Evolutionary conservation across 768 basidiomycete species (phyloP), one percentile per base, ranked within the genome.

Genomic region (Panaeolus papilionaceus): DNA sequence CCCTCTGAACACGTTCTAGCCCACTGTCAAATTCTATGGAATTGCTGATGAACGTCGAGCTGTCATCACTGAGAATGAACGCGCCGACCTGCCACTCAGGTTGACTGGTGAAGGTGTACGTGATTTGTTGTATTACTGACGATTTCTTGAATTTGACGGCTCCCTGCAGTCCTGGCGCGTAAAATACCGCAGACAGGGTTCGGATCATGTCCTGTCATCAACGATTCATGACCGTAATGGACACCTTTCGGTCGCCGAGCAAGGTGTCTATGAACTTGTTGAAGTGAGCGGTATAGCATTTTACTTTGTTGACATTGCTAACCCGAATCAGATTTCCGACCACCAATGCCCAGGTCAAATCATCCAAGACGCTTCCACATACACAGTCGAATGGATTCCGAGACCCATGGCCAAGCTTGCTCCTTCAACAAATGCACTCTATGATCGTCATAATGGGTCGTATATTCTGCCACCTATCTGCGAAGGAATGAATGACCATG

Each of bases 91-190:
- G 11, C 95, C 95, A 44, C 79, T 98, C 47, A 87, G 96, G 33
- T 80, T 99, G 63, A 96, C 95, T 20, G 98, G 98, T 5, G 93
- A 96, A 76, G 92, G 90, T 61, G 96, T 97, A 78, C 69, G 90
- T 80, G 3, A 16, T 20, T 42, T 51, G 39, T 54, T 64, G 23
- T 8, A 20, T 18, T 68, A 33, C 39, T 49, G 18, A n/a, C 37
- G 18, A n/a, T 54, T 62, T 44, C 20, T 23, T 44, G 5, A 26
- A 28, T 38, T 65, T n/a, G 54, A 69, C 64, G 33, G 62, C 64
- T 66, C 26, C 65, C 49, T 64, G 26, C 71, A 98, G 96, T 95
- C 97, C 7, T 99, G 97, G 97, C 84, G 80, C 14, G 76, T 99
- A 54, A 88, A 86, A 67, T 98, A 96, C 76, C 88, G 88, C 38